Evolutionary conservation across 1,284 basidiomycete genomes (phyloP), one percentile per base, ranked within the genome.

Genomic region (Schizopora paradoxa): DNA sequence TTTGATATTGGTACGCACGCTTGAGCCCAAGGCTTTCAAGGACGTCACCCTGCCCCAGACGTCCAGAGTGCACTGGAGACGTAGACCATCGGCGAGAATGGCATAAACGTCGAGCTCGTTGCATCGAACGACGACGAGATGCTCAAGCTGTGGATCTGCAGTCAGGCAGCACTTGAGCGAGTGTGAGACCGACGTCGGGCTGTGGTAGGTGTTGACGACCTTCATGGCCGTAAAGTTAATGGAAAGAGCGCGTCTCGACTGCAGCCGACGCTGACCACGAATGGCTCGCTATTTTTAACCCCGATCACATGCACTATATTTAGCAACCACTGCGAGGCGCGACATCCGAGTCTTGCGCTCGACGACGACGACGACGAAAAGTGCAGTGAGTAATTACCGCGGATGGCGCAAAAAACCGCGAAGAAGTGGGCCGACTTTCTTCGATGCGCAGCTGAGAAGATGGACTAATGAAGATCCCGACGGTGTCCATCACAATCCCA

Each of bases 131-230:
- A 86, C 68, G 21, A 83, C 76, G 27, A 89, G 75, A 56, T 82
- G 74, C 42, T 84, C 77, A 6, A 73, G 60, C 40, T 70, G 66
- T 35, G 67, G 41, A 29, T 63, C 65, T 6, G 75, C 66, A 13
- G 66, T 62, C 8, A 86, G 66, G 2, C 63, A 64, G 57, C 79
- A 85, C 68, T 77, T 84, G 11, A 79, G 55, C 27, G 83, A 85
- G 46, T 66, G 67, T 8, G 77, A 53, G 29, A 84, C 77, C 0
- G 83, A 81, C 0, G 84, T 81, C 1, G 82, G 70, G 0, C 68
- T 68, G 57, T 82, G 78, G 56, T 85, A 84, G 6, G 83, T 86
- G 11, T 78, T 72, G 25, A 85, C 70, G 49, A 85, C 66, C 62
- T 79, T 84, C 84, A 86, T 86, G 41, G 25, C 32, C 25, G 31